Base-by-base conservation (phyloP, 208 protist species). In the Porcisia deanei region DNA sequence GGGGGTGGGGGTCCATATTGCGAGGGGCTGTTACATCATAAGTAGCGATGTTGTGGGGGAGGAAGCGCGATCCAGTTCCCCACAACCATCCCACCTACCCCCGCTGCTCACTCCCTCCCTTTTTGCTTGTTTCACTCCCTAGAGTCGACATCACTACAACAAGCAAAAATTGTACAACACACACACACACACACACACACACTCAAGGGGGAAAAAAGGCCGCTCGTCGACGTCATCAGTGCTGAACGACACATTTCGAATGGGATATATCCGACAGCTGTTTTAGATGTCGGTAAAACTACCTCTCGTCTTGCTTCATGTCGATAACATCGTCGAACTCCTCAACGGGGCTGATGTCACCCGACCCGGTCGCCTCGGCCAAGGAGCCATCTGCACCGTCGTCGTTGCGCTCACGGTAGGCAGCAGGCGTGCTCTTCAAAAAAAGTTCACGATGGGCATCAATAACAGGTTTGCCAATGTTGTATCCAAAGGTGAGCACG, bases 401-500 rank as follows among this genome's bases (percentile, higher is more conserved):
- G 43, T 30, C 2, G 39, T 55, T 49, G 52, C 69, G 30, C 39
- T 20, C 54, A 37, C 58, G 12, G 45, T 16, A 0, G 25, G 30
- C 55, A 20, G 12, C 55, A 8, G 39, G 5, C 18, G 30, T 39
- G 3, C 63, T 9, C 59, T 73, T 59, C 47, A 53, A 52, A 16
- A 63, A 82, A 43, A 85, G 57, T 65, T 88, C 71, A n/a, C 69
- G 54, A 67, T 93, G 88, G 14, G 89, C 87, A 47, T 90, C 85
- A 67, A 92, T 37, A 7, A 95, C 84, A 0, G 91, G 86, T 67
- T 85, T 91, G 58, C 84, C 87, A 12, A 93, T 66, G 79, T 88
- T 66, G 75, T 91, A 95, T 41, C 65, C 75, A 74, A 89, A 92
- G 5, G 87, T 93, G 45, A 90, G 77, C 14, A 70, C 6, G 60